These are phyloP conservation scores for Komagataella kurtzmanii DNA, from an alignment of 805 yeast genomes.

Conservation along the genomic window DNA sequence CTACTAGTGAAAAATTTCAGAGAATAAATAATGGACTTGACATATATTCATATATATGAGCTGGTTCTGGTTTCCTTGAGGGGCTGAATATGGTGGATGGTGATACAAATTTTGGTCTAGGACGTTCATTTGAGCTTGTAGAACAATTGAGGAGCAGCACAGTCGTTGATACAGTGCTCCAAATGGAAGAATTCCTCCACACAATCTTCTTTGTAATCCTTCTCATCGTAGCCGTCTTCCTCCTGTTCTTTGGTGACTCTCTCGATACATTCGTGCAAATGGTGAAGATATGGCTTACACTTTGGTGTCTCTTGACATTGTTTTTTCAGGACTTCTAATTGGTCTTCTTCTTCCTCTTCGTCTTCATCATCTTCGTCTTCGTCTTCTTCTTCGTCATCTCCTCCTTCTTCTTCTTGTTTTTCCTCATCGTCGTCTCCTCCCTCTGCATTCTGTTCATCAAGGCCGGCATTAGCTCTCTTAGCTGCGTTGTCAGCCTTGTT, in stretches of 20 bases:
- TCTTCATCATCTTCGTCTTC: constrained; percentile 26
- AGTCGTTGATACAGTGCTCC: constrained; percentile 84
- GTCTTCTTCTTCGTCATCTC: constrained; percentile 22
- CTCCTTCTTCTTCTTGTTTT: constrained; percentile 36
- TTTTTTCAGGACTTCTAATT: constrained; percentile 45
- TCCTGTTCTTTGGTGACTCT: constrained; percentile 84
- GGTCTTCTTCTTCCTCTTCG: constrained; percentile 55
- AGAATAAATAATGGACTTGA: not conserved
- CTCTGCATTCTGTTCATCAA: constrained; percentile 50
- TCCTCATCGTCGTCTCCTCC: constrained; percentile 59
- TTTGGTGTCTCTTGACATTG: constrained; percentile 58
- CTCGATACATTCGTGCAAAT: constrained; percentile 88
- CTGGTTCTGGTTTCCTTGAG: not conserved
- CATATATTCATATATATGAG: not conserved
- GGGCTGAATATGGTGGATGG: not conserved
- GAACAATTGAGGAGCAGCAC: constrained; percentile 85
- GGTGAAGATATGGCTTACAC: constrained; percentile 70
- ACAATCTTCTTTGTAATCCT: constrained; percentile 88
- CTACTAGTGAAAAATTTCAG: not conserved
- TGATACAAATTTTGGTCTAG: not conserved
- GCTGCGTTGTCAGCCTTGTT: constrained; percentile 24
- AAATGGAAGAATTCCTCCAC: constrained; percentile 96
- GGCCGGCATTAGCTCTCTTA: constrained; percentile 37
- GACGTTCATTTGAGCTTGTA: constrained; percentile 58
- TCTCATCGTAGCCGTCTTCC: constrained; percentile 71